These are phyloP conservation scores for Scheffersomyces quercinus DNA, from an alignment of 1,139 yeast genomes.

Conservation along the genomic window DNA sequence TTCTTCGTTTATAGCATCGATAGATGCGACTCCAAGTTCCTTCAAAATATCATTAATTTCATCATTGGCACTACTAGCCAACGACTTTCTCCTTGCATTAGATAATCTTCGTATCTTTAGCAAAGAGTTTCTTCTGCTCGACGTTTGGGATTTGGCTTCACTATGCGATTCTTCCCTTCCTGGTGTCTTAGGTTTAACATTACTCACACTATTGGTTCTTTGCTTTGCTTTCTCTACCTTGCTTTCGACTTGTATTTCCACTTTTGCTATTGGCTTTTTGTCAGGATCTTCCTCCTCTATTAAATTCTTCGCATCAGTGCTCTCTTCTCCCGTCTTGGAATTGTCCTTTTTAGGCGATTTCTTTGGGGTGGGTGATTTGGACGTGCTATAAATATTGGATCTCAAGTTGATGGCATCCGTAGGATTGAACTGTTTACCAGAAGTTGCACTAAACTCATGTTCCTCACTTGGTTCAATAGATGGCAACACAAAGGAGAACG, in stretches of 20 bases:
- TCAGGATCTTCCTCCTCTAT: neutral
- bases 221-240: neutral
- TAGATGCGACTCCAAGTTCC: constrained; percentile 40
- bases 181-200: too few relatives aligned
- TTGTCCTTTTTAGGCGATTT: constrained; percentile 13
- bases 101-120: constrained; percentile 32
- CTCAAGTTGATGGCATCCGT: constrained; percentile 55
- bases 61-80: constrained; percentile 42
- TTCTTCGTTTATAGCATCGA: constrained; percentile 39
- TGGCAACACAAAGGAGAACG: constrained; percentile 84
- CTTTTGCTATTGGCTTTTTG: neutral
- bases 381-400: constrained; percentile 38
- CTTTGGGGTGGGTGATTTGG: constrained; percentile 18
- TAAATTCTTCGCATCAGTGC: neutral
- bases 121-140: constrained; percentile 12
- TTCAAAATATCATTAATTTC: constrained; percentile 41
- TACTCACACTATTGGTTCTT: neutral
- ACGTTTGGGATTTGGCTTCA: neutral
- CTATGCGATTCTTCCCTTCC: neutral
- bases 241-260: neutral
- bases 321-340: constrained; percentile 9
- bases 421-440: constrained; percentile 48
- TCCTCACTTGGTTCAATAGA: constrained; percentile 36
- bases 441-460: constrained; percentile 15
- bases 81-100: constrained; percentile 40